phyloP scores from a whole-genome alignment of 2,329 filamentous ascomycete genomes.

The Hypoxylon sp. region DNA sequence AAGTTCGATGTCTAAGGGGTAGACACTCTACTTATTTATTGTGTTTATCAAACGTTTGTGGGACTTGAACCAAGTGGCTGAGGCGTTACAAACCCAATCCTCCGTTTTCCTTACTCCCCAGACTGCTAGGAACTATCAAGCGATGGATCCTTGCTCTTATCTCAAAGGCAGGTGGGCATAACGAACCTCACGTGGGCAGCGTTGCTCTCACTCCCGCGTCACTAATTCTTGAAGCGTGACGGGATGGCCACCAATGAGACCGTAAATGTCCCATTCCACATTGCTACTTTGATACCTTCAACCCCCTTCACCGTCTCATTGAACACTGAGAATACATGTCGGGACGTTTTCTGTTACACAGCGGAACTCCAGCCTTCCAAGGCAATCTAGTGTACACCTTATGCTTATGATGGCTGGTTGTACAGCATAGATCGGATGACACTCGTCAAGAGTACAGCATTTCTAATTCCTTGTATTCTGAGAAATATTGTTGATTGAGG shows the following conservation, averaged over 20 bases:
- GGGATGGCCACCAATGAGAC: conserved; percentile 23
- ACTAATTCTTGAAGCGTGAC: conserved; percentile 18
- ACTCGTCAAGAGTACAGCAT: background rate
- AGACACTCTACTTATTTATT: conserved; percentile 7
- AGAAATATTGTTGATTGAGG: conserved; percentile 10
- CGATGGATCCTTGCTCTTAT: conserved; percentile 6
- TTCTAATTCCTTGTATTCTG: background rate
- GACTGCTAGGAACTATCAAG: background rate
- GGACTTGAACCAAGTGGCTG: conserved; percentile 9
- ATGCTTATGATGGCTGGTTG: conserved; percentile 1
- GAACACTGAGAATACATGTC: conserved; percentile 15
- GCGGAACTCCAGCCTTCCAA: background rate
- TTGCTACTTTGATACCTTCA: conserved; percentile 27
- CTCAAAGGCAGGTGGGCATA: conserved; percentile 6
- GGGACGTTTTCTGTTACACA: conserved; percentile 15
- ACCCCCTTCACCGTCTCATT: conserved; percentile 29
- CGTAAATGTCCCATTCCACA: conserved; percentile 9
- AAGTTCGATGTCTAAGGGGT: conserved; percentile 4
- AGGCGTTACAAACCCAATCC: conserved; percentile 26
- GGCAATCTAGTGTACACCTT: background rate
- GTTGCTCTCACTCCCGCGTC: conserved; percentile 16
- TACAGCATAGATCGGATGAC: conserved; percentile 5
- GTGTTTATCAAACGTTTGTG: conserved; percentile 13
- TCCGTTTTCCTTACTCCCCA: conserved; percentile 11
- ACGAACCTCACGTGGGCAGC: conserved; percentile 28